Percentiles rank a stretch among this genome's conserved stretches.
phyloP scores from a whole-genome alignment of 768 basidiomycete species.

The Gloeostereum incarnatum region DNA sequence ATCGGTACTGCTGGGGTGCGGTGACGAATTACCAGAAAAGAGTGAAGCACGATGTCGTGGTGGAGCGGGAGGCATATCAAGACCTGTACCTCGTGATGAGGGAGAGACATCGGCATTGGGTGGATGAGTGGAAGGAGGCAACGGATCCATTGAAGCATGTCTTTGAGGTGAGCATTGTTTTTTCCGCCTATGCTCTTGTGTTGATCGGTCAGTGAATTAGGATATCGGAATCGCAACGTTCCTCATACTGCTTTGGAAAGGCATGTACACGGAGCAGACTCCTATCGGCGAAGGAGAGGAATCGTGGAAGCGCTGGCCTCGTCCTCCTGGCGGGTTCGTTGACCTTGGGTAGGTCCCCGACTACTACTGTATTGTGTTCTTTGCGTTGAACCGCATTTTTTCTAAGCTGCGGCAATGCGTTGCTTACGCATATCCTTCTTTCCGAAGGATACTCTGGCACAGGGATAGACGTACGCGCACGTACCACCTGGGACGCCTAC shows the following conservation, averaged over 20 bases:
- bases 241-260: conserved; percentile 86
- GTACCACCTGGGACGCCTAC: conserved; percentile 80
- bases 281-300: conserved; percentile 12
- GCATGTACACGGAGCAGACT: conserved; percentile 33
- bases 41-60: conserved; percentile 71
- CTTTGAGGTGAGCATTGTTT: conserved; percentile 53
- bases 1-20: conserved; percentile 85
- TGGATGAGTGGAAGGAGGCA: conserved; percentile 67
- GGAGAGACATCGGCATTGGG: conserved; percentile 71
- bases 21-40: conserved; percentile 81
- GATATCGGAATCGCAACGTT: conserved; percentile 95
- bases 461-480: conserved; percentile 81
- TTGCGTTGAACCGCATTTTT: background rate
- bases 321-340: conserved; percentile 77
- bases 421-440: conserved; percentile 80
- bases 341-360: conserved; percentile 87
- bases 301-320: conserved; percentile 68
- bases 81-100: conserved; percentile 86
- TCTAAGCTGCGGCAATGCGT: conserved; percentile 81
- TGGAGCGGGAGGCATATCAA: conserved; percentile 74
- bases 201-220: conserved; percentile 26
- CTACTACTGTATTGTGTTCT: conserved; percentile 1
- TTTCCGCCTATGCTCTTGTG: background rate
- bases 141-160: conserved; percentile 90
- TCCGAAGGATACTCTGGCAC: conserved; percentile 78